Evolutionary conservation across 2,329 filamentous ascomycete species (phyloP).

Genomic region (Keithomyces neogunnii): DNA sequence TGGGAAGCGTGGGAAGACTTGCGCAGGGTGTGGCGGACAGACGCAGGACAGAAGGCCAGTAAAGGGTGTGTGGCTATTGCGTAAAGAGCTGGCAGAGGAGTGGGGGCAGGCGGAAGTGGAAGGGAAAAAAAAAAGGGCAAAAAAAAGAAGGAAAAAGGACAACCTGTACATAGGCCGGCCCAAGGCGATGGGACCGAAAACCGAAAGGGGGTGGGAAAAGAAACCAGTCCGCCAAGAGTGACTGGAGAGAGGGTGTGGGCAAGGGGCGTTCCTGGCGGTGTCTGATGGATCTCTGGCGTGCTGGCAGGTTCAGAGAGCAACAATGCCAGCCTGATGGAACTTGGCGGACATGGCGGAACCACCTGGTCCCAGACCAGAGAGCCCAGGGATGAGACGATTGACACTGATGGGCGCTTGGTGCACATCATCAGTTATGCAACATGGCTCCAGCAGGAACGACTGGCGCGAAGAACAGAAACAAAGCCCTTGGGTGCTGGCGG

Average conservation of each 20-base stretch:
- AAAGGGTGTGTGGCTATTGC: not conserved
- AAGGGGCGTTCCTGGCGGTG: not conserved
- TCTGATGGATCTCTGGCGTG: conserved; percentile 1
- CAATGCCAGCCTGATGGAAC: not conserved
- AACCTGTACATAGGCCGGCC: not conserved
- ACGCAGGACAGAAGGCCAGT: not conserved
- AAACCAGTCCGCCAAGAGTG: too few relatives aligned
- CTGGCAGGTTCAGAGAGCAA: not conserved
- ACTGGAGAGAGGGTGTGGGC: not conserved
- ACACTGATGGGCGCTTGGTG: not conserved
- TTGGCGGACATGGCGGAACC: not conserved
- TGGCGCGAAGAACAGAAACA: not conserved
- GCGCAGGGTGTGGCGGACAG: not conserved
- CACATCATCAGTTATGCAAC: not conserved
- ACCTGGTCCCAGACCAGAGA: not conserved
- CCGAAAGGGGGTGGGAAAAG: not conserved
- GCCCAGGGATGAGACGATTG: not conserved
- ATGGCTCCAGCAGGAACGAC: not conserved
- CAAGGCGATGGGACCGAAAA: conserved; percentile 5
- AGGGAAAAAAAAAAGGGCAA: not conserved
- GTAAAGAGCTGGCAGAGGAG: not conserved
- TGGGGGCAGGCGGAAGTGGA: not conserved
- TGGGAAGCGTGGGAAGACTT: not conserved
- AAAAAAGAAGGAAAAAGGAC: not conserved
- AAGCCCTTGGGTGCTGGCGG: not conserved